Conservation (phyloP, 441 rosid species). For the Pelargonium myrrhifolium region DNA sequence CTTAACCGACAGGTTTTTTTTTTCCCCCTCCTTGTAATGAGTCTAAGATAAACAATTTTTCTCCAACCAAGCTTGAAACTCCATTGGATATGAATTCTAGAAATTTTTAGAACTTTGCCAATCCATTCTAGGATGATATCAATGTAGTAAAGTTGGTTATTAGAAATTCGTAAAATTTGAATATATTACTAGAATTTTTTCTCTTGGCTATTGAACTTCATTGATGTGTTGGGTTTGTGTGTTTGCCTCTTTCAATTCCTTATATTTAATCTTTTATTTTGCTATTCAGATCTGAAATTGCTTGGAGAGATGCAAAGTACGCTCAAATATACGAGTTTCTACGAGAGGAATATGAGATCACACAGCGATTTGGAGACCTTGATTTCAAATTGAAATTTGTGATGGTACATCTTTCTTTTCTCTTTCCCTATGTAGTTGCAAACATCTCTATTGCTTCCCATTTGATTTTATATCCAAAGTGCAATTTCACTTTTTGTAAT, state of each 20-base stretch:
- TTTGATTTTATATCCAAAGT: too few relatives aligned
- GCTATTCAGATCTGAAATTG: slow-evolving; percentile 74
- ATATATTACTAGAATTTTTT: background rate
- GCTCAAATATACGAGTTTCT: slow-evolving; percentile 85
- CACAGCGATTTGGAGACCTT: slow-evolving; percentile 83
- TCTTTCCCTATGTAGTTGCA: background rate
- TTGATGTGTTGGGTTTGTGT: too few relatives aligned
- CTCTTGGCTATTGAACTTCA: too few relatives aligned
- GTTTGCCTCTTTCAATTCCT: background rate
- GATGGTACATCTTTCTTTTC: slow-evolving; percentile 44
- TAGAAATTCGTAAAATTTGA: background rate
- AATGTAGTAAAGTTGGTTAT: background rate
- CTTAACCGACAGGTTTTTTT: too few relatives aligned
- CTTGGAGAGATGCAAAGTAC: slow-evolving; percentile 93
- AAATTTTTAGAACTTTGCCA: too few relatives aligned
- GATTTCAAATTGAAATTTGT: slow-evolving; percentile 86
- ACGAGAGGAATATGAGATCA: slow-evolving; percentile 84
- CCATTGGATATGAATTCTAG: too few relatives aligned
- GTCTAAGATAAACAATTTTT: too few relatives aligned
- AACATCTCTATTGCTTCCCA: background rate
- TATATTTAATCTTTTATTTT: slow-evolving; percentile 13
- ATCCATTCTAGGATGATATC: background rate
- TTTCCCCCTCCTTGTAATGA: too few relatives aligned
- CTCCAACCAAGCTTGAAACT: too few relatives aligned
- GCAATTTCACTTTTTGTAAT: too few relatives aligned